A percentile compares a stretch with the other conserved stretches of the same genome.
These are phyloP conservation scores for Aureobasidium sp. DNA, from an alignment of 2,329 filamentous ascomycete genomes.

Conservation along the genomic window DNA sequence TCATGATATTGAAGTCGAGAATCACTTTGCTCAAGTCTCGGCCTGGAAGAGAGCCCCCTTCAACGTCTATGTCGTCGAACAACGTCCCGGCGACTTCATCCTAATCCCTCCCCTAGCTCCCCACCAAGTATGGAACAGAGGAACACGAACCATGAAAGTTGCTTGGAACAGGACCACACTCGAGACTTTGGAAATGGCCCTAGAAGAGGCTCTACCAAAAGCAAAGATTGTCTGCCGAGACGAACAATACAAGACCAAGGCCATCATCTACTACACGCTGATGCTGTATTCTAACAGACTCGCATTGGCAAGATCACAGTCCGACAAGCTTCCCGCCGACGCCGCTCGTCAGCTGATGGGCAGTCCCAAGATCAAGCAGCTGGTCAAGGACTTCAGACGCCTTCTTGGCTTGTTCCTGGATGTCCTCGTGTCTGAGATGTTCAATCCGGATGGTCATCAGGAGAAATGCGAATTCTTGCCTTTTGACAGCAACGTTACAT, in stretches of 20 bases:
- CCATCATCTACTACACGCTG: constrained; percentile 83
- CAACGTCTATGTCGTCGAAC: constrained; percentile 86
- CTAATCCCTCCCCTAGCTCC: constrained; percentile 87
- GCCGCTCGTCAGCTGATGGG: constrained; percentile 26
- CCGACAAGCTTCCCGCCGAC: constrained; percentile 31
- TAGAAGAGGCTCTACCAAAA: constrained; percentile 81
- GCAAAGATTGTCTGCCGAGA: constrained; percentile 89
- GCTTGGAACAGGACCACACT: constrained; percentile 95
- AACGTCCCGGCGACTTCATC: constrained; percentile 85
- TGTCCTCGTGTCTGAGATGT: constrained; percentile 80
- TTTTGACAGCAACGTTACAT: constrained; percentile 88
- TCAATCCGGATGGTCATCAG: constrained; percentile 54
- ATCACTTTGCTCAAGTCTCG: constrained; percentile 91
- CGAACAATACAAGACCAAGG: constrained; percentile 98
- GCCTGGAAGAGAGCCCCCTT: constrained; percentile 95
- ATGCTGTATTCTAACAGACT: constrained; percentile 63
- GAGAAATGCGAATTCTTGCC: constrained; percentile 70
- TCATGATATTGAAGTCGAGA: constrained; percentile 94
- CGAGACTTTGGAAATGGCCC: constrained; percentile 79
- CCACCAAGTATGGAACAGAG: constrained; percentile 97
- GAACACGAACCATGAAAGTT: constrained; percentile 92
- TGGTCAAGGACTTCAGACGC: constrained; percentile 75
- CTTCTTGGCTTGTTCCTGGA: constrained; percentile 72
- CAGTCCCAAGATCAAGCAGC: constrained; percentile 54
- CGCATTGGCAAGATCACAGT: constrained; percentile 50